Percentiles rank a stretch among this genome's conserved stretches.
These are phyloP conservation scores for Colletotrichum siamense DNA, from an alignment of 2,329 filamentous ascomycete genomes.

Conservation along the genomic window DNA sequence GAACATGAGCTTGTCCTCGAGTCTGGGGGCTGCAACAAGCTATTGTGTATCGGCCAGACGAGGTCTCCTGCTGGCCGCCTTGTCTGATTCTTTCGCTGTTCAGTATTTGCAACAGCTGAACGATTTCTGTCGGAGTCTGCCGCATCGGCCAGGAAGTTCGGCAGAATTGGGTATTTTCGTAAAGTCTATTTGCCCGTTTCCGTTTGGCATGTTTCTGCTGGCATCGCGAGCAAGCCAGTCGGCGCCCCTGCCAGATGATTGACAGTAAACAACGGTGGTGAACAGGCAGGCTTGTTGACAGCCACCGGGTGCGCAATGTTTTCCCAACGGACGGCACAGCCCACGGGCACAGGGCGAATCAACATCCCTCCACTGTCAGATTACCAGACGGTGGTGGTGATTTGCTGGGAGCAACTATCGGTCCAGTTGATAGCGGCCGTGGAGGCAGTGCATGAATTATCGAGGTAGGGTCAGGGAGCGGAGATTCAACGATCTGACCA, in stretches of 20 bases:
- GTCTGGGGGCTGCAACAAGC: not conserved
- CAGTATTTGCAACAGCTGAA: not conserved
- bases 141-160: not conserved
- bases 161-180: not conserved
- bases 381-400: not conserved
- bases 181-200: not conserved
- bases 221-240: not conserved
- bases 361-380: not conserved
- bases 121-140: not conserved
- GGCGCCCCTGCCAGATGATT: not conserved
- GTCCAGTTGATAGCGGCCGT: not conserved
- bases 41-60: not conserved
- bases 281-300: not conserved
- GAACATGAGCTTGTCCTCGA: not conserved
- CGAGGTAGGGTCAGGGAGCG: slow-evolving; percentile 11
- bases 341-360: not conserved
- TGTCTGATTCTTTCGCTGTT: not conserved
- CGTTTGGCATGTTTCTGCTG: not conserved
- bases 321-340: not conserved
- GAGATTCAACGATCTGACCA: not conserved
- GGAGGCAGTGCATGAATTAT: slow-evolving; percentile 17
- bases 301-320: not conserved
- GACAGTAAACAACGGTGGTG: not conserved
- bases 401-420: not conserved
- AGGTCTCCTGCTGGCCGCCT: not conserved